Evolutionary conservation across 2,329 filamentous ascomycete species (phyloP).

Genomic region (Alternaria arbusti): DNA sequence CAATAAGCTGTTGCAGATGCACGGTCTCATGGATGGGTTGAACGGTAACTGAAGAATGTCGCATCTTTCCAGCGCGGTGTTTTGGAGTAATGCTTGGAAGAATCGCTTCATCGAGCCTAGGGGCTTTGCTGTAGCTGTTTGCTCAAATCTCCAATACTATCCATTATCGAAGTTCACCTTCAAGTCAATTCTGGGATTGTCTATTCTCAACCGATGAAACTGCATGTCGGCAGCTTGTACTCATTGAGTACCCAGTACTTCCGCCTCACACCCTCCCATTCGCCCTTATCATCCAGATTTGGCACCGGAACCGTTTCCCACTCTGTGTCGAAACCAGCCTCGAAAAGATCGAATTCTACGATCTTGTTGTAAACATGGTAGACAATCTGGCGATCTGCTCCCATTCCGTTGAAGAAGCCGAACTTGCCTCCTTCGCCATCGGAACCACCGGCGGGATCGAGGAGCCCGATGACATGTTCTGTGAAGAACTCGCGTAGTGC

Average conservation of each 20-base stretch:
- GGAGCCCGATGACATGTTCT: slow-evolving; percentile 80
- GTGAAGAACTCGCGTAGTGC: slow-evolving; percentile 87
- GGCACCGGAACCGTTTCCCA: slow-evolving; percentile 82
- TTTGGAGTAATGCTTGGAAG: not conserved
- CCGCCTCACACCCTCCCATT: slow-evolving; percentile 88
- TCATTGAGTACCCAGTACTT: slow-evolving; percentile 88
- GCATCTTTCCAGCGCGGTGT: slow-evolving; percentile 12
- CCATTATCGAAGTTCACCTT: not conserved
- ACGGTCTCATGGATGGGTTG: slow-evolving; percentile 41
- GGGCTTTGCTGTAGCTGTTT: not conserved
- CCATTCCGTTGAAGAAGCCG: slow-evolving; percentile 76
- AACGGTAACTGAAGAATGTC: slow-evolving; percentile 15
- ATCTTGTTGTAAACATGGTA: slow-evolving; percentile 95
- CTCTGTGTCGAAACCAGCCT: slow-evolving; percentile 87
- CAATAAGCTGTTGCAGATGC: slow-evolving; percentile 48
- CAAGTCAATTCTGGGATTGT: not conserved
- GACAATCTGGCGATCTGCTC: slow-evolving; percentile 88
- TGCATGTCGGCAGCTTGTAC: slow-evolving; percentile 77
- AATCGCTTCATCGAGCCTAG: not conserved
- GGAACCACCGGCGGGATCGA: slow-evolving; percentile 62
- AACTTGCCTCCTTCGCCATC: slow-evolving; percentile 59
- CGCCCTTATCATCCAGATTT: slow-evolving; percentile 70
- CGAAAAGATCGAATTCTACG: slow-evolving; percentile 86
- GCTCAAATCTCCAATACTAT: not conserved
- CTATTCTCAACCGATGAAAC: slow-evolving; percentile 67